Evolutionary conservation across 2,329 filamentous ascomycete species (phyloP).

Genomic region (Calonectria honghensis): DNA sequence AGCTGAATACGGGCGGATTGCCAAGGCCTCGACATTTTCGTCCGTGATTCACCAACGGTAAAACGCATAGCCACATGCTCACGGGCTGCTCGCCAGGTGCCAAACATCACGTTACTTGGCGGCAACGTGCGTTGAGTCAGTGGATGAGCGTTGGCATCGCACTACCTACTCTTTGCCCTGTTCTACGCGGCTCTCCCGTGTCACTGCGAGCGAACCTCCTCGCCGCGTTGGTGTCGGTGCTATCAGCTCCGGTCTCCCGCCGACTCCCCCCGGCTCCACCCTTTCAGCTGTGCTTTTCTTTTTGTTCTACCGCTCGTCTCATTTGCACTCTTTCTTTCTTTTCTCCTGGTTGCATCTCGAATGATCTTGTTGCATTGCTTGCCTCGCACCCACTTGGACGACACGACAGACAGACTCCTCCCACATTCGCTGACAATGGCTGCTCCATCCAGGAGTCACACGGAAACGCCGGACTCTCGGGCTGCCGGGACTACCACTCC

Average conservation of each 20-base stretch:
- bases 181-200: not conserved
- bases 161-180: not conserved
- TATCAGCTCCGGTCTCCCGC: conserved; percentile 8
- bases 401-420: not conserved
- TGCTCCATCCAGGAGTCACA: conserved; percentile 37
- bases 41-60: not conserved
- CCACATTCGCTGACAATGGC: conserved; percentile 39
- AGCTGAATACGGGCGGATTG: not conserved
- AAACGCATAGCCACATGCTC: not conserved
- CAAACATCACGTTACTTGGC: conserved; percentile 1
- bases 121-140: not conserved
- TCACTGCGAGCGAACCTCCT: conserved; percentile 5
- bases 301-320: not conserved
- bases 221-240: not conserved
- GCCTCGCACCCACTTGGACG: not conserved
- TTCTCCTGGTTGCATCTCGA: not conserved
- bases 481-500: not conserved
- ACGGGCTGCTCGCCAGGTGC: conserved; percentile 18
- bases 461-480: conserved; percentile 32
- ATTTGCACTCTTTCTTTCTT: not conserved
- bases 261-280: conserved; percentile 8
- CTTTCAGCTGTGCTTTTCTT: conserved; percentile 9
- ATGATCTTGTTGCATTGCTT: not conserved
- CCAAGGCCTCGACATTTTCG: not conserved
- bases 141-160: conserved; percentile 4